A percentile compares a stretch with the other conserved stretches of the same genome.
Evolutionary conservation across 1,284 basidiomycete genomes (phyloP).

Genomic region (Ustanciosporium gigantosporum): DNA sequence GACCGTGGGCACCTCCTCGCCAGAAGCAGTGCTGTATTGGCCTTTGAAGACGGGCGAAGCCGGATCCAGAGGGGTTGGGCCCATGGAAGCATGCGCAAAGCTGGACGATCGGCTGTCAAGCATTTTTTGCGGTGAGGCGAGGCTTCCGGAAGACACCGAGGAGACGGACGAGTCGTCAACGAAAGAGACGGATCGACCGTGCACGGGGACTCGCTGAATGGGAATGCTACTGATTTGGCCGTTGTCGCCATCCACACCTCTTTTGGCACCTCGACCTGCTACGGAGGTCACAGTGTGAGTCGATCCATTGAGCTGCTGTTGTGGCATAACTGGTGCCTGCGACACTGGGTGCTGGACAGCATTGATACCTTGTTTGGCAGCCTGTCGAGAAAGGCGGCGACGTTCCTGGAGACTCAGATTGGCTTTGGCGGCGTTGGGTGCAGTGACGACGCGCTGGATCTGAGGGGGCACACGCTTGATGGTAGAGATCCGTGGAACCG

Average conservation of each 20-base stretch:
- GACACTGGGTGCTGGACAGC: constrained; percentile 10
- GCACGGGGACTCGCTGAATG: constrained; percentile 5
- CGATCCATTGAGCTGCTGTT: neutral
- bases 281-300: neutral
- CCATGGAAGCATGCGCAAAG: constrained; percentile 20
- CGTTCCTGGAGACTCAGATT: constrained; percentile 50
- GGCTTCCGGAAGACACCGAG: constrained; percentile 17
- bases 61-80: neutral
- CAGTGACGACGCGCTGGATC: constrained; percentile 14
- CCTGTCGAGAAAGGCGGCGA: constrained; percentile 44
- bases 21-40: constrained; percentile 21
- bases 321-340: too few relatives aligned
- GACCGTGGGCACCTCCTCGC: constrained; percentile 18
- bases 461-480: constrained; percentile 20
- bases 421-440: constrained; percentile 10
- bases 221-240: constrained; percentile 14
- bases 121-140: constrained; percentile 26
- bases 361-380: constrained; percentile 15
- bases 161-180: constrained; percentile 31
- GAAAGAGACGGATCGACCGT: constrained; percentile 25
- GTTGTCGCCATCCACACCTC: constrained; percentile 14
- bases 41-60: constrained; percentile 23
- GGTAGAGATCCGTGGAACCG: constrained; percentile 30
- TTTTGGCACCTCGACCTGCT: constrained; percentile 30
- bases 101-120: constrained; percentile 13